A percentile compares a stretch with the other conserved stretches of the same genome.
phyloP scores from a whole-genome alignment of 805 yeast genomes.

The Tetrapisispora taiwanensis region DNA sequence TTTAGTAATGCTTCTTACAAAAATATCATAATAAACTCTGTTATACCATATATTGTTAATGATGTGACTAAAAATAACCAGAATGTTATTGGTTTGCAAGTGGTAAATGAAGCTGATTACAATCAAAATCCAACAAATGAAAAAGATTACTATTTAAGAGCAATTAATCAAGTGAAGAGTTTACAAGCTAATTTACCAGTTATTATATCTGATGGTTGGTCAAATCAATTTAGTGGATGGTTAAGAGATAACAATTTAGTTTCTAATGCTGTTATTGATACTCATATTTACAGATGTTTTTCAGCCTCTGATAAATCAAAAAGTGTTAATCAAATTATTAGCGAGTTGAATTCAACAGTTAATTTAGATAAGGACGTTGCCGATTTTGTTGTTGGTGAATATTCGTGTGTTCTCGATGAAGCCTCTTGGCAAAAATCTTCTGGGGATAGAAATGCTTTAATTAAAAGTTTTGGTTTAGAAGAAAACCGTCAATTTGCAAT shows the following conservation, averaged over 20 bases:
- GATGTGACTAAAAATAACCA: constrained; percentile 45
- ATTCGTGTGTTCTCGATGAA: constrained; percentile 76
- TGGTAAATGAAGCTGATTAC: constrained; percentile 76
- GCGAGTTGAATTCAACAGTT: constrained; percentile 42
- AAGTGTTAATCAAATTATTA: constrained; percentile 51
- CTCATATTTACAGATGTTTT: constrained; percentile 81
- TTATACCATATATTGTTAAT: constrained; percentile 49
- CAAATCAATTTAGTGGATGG: constrained; percentile 67
- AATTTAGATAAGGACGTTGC: constrained; percentile 39
- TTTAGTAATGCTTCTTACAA: constrained; percentile 34
- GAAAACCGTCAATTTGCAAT: constrained; percentile 40
- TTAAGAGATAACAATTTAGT: constrained; percentile 31
- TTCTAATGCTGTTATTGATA: constrained; percentile 66
- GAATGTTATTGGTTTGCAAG: constrained; percentile 72
- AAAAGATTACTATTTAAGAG: constrained; percentile 52
- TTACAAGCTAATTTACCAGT: constrained; percentile 54
- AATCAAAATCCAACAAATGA: constrained; percentile 44
- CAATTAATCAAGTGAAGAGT: constrained; percentile 48
- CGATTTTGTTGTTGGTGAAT: constrained; percentile 82
- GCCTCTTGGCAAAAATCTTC: constrained; percentile 51
- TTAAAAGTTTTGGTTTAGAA: constrained; percentile 49
- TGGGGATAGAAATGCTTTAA: constrained; percentile 45
- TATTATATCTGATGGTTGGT: constrained; percentile 89
- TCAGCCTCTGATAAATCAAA: constrained; percentile 62
- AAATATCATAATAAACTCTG: constrained; percentile 38